Conservation (phyloP, 2,329 filamentous ascomycete species). For the Claviceps sp. region DNA sequence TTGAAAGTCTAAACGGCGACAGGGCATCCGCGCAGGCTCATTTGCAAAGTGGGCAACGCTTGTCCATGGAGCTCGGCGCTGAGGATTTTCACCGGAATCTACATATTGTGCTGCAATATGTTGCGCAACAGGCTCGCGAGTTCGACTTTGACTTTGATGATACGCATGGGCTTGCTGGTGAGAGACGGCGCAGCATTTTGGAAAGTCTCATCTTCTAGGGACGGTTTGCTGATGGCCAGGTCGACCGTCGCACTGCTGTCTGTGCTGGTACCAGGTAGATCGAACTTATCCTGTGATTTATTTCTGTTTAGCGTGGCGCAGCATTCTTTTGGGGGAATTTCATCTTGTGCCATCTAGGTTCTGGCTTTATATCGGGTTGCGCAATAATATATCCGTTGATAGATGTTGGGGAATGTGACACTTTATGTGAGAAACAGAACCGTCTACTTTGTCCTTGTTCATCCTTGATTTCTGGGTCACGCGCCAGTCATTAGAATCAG, state of each 20-base stretch:
- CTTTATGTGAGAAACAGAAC: no score
- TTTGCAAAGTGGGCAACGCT: conserved; percentile 22
- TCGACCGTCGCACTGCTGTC: background rate
- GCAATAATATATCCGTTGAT: no score
- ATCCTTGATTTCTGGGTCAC: background rate
- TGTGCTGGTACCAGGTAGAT: no score
- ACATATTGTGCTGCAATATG: conserved; percentile 9
- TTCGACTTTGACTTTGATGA: background rate
- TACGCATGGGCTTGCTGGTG: background rate
- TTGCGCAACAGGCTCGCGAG: conserved; percentile 10
- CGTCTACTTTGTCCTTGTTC: background rate
- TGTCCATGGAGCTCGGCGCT: conserved; percentile 20
- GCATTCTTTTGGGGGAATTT: background rate
- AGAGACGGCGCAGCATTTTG: conserved; percentile 1
- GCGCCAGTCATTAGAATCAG: background rate
- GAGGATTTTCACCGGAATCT: conserved; percentile 9
- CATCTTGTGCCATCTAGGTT: no score
- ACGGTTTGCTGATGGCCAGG: background rate
- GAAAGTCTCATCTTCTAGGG: conserved; percentile 2
- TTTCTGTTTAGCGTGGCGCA: background rate
- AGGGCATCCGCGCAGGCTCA: conserved; percentile 20
- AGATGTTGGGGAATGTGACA: no score
- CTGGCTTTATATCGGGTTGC: no score
- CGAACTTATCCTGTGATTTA: background rate
- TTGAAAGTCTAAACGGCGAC: conserved; percentile 25